phyloP scores from a whole-genome alignment of 176 grass and related monocot species.

The Carex scoparia region DNA sequence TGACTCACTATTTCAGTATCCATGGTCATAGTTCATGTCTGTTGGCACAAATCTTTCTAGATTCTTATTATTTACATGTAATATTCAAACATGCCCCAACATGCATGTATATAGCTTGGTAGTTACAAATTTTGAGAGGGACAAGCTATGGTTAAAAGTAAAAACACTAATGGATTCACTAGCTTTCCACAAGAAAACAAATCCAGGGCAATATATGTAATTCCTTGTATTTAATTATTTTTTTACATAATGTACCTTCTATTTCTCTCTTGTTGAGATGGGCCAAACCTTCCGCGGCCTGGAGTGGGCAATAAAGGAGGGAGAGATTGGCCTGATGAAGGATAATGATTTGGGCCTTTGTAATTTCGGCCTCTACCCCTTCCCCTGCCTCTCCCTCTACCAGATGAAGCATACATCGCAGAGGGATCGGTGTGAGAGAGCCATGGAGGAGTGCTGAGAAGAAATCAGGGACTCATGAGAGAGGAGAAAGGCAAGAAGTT shows the following conservation, averaged over 20 bases:
- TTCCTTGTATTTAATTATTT: background rate
- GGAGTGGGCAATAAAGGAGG: too few species aligned
- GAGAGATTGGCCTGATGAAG: too few species aligned
- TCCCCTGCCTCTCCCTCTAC: too few species aligned
- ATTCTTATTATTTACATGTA: background rate
- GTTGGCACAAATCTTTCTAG: too few species aligned
- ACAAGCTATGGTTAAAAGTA: background rate
- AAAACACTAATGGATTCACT: background rate
- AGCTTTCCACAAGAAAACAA: background rate
- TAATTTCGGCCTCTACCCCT: too few species aligned
- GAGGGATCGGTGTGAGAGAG: too few species aligned
- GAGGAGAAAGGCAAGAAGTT: too few species aligned
- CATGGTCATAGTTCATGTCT: background rate
- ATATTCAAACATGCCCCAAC: background rate
- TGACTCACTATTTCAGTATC: background rate
- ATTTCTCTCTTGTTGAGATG: slow-evolving; percentile 25
- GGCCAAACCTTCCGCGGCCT: too few species aligned
- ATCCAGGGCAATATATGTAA: slow-evolving; percentile 12
- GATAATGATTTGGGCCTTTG: too few species aligned
- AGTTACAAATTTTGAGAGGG: background rate
- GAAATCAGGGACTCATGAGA: too few species aligned
- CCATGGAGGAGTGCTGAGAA: too few species aligned
- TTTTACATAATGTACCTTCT: background rate
- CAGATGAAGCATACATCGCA: too few species aligned
- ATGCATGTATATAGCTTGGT: background rate